Conservation (phyloP, 208 protist genomes). For the Leishmania mexicana region DNA sequence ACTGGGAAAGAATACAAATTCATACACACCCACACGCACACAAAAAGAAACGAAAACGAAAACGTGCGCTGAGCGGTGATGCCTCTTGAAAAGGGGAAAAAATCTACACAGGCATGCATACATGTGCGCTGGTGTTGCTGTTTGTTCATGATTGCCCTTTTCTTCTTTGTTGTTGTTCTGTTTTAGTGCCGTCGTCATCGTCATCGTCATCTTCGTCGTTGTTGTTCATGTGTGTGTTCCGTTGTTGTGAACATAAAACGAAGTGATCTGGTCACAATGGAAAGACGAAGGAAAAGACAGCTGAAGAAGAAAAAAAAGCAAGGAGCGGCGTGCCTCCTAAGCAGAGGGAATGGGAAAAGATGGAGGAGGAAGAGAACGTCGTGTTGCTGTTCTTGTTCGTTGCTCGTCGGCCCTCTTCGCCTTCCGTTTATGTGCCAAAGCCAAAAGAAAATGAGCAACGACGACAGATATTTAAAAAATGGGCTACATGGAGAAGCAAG, state of each 20-base stretch:
- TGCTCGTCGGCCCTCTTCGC: background rate
- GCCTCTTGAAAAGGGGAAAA: no score
- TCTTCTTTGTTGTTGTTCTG: background rate
- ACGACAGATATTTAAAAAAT: background rate
- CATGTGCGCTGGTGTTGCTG: background rate
- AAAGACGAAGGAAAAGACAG: background rate
- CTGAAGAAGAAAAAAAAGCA: background rate
- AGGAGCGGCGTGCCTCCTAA: background rate
- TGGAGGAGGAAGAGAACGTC: no score
- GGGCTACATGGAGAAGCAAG: background rate
- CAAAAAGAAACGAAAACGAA: no score
- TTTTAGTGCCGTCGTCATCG: no score
- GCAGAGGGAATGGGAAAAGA: background rate
- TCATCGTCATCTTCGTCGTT: background rate
- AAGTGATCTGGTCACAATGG: no score
- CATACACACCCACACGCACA: background rate
- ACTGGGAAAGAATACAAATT: no score
- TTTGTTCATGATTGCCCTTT: background rate
- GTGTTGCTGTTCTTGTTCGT: background rate
- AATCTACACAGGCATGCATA: no score
- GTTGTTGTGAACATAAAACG: no score
- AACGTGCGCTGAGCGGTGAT: no score
- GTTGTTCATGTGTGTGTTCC: background rate
- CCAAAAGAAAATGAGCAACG: background rate
- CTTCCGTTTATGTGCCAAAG: conserved; percentile 12